phyloP scores from a whole-genome alignment of 176 grass and related monocot genomes.

The Oryza australiensis region DNA sequence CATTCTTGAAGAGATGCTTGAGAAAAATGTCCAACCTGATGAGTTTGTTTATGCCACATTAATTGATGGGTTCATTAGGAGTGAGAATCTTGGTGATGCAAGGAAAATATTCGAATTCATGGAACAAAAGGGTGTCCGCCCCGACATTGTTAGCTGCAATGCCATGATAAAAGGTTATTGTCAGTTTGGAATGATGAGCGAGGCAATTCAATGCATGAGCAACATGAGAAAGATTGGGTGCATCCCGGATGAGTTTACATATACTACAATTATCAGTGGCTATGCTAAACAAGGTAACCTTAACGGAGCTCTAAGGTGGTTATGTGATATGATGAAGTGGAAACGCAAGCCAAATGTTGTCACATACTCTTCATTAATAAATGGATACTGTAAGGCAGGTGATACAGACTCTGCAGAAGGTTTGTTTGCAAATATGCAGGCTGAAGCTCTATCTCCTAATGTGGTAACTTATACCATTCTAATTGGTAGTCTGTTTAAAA shows the following conservation, averaged over 20 bases:
- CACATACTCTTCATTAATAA: slow-evolving; percentile 68
- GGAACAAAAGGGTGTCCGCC: slow-evolving; percentile 46
- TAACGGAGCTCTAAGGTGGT: slow-evolving; percentile 49
- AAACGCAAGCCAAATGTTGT: slow-evolving; percentile 67
- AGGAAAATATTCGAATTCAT: slow-evolving; percentile 76
- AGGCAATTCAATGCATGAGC: slow-evolving; percentile 57
- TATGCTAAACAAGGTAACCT: slow-evolving; percentile 61
- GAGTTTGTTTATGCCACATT: slow-evolving; percentile 82
- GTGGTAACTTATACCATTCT: slow-evolving; percentile 71
- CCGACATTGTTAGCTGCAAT: slow-evolving; percentile 68
- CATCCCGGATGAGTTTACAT: slow-evolving; percentile 73
- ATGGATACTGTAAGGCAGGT: slow-evolving; percentile 61
- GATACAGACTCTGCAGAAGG: slow-evolving; percentile 54
- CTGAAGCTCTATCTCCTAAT: slow-evolving; percentile 58
- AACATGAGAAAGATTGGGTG: slow-evolving; percentile 56
- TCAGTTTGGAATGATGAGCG: slow-evolving; percentile 71
- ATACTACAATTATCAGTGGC: slow-evolving; percentile 62
- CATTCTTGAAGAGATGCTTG: slow-evolving; percentile 77
- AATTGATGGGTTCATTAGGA: slow-evolving; percentile 85
- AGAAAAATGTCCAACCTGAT: slow-evolving; percentile 71
- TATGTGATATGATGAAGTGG: slow-evolving; percentile 73
- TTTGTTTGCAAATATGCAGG: slow-evolving; percentile 57
- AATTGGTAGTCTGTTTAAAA: slow-evolving; percentile 71
- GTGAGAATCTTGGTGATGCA: slow-evolving; percentile 60
- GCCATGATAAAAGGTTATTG: slow-evolving; percentile 88